These are phyloP conservation scores for Pelargonium fulgidum DNA, from an alignment of 441 rosid genomes.

Conservation along the genomic window DNA sequence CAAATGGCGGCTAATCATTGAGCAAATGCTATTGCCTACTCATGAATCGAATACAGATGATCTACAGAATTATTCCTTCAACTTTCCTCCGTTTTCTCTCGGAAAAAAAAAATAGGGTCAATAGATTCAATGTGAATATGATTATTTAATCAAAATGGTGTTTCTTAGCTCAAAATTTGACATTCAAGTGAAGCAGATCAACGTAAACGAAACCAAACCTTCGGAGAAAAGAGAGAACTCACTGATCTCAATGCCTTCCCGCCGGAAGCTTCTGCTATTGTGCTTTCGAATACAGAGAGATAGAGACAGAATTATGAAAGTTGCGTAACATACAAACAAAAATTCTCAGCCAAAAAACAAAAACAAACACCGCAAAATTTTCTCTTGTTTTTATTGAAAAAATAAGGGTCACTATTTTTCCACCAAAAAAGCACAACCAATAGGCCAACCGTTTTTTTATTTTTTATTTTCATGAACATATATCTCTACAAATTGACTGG, in stretches of 20 bases:
- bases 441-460: no score
- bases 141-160: not conserved
- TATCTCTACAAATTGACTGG: no score
- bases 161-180: not conserved
- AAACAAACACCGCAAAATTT: no score
- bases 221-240: not conserved
- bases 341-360: no score
- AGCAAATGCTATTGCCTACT: not conserved
- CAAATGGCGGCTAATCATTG: not conserved
- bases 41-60: not conserved
- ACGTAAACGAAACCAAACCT: not conserved
- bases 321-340: no score
- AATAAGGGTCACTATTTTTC: no score
- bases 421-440: no score
- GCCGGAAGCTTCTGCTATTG: not conserved
- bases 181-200: not conserved
- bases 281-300: not conserved
- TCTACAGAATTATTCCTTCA: not conserved
- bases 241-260: conserved; percentile 1
- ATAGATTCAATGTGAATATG: not conserved
- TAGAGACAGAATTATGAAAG: not conserved
- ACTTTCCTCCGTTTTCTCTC: not conserved
- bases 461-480: no score
- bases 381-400: no score
- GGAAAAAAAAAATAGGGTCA: not conserved